Base-by-base conservation (phyloP, 2,329 filamentous ascomycete species). In the Helotiales sp. region DNA sequence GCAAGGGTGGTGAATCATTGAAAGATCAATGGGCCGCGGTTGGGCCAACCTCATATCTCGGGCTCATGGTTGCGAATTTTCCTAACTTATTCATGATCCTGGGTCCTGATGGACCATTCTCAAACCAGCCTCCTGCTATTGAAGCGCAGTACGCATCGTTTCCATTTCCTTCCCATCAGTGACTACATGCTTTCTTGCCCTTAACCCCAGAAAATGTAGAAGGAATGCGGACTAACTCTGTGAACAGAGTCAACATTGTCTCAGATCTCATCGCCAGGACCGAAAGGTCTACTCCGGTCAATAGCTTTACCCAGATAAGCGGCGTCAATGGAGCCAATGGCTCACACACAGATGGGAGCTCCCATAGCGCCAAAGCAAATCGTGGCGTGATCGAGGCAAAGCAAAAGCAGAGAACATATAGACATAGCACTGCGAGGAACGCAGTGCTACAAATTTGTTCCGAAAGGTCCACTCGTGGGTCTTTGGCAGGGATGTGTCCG, bases 71-170 rank as follows among this genome's bases (percentile, higher is more conserved):
- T 1, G 66, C 76, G 1, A 73, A 77, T 0, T 83, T 81, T 64
- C 82, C 82, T 0, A 83, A 84, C 67, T 72, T 84, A 66, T 80
- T 84, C 68, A 78, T 80, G 72, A 72, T 81, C 13, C 63, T 69
- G 3, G 81, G 80, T 0, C 81, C 81, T 0, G 73, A 79, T 59
- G 79, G 78, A 37, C 77, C 78, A 11, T 82, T 81, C 55, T 73
- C 75, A 3, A 82, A 81, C 65, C 72, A 77, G 1, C 79, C 79
- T 3, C 73, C 77, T 1, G 73, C 75, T 2, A 75, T 80, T 30
- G 79, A 81, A 64, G 65, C 71, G n/a, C 73, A 79, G 40, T 45
- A 45, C 2, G 40, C 20, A 20, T 43, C n/a, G 2, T 45, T 6
- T 20, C 13, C 17, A 4, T n/a, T n/a, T n/a, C n/a, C n/a, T n/a